Percentiles rank a stretch among this genome's conserved stretches.
These are phyloP conservation scores for Xylaria scruposa DNA, from an alignment of 495 filamentous ascomycete genomes.

Conservation along the genomic window DNA sequence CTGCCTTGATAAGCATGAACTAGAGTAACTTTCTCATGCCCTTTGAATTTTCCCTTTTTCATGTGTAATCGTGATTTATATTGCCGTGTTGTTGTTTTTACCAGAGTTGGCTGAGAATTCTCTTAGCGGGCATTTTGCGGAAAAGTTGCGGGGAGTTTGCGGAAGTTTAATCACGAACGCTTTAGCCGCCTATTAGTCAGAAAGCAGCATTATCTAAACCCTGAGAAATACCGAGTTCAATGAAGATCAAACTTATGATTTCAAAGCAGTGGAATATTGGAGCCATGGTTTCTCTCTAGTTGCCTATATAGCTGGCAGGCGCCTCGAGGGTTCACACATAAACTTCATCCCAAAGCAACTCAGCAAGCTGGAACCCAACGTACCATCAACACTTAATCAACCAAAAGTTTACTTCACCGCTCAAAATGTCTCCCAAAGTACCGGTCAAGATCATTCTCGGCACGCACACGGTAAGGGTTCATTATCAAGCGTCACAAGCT, in stretches of 20 bases:
- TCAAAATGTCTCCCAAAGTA: conserved; percentile 29
- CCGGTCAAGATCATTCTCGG: conserved; percentile 32
- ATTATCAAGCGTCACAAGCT: not conserved
- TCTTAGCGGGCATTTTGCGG: conserved; percentile 16
- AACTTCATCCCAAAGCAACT: conserved; percentile 4
- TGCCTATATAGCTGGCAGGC: conserved; percentile 4
- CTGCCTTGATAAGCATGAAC: not conserved
- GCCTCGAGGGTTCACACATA: not conserved
- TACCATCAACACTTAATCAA: not conserved
- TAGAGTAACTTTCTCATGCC: not conserved
- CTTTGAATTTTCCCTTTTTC: not conserved
- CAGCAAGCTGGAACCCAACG: not conserved
- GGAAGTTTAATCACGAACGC: conserved; percentile 4
- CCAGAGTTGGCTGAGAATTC: not conserved
- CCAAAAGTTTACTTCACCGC: not conserved
- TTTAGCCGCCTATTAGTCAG: not conserved
- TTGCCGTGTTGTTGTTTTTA: not conserved
- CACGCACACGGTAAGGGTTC: conserved; percentile 22
- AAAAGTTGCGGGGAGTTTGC: conserved; percentile 24
- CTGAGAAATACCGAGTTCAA: not conserved
- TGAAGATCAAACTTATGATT: conserved; percentile 10
- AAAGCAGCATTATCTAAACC: not conserved
- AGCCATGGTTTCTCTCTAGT: not conserved
- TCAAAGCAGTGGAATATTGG: not conserved
- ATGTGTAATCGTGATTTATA: not conserved